Evolutionary conservation across 1,284 basidiomycete genomes (phyloP).

Genomic region (Sporisorium graminicola): DNA sequence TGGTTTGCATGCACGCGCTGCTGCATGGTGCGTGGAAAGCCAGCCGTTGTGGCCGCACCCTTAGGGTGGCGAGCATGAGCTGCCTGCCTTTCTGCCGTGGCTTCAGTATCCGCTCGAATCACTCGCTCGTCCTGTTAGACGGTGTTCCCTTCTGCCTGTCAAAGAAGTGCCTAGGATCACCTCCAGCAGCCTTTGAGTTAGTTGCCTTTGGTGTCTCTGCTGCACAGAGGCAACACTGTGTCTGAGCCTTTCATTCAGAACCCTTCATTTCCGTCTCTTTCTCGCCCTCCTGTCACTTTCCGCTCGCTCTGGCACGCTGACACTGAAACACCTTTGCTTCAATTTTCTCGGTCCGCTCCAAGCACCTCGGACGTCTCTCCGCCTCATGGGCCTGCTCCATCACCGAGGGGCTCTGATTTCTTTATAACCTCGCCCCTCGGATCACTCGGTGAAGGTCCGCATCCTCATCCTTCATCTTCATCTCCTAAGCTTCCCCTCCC

Average conservation of each 20-base stretch:
- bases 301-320: constrained; percentile 19
- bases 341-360: constrained; percentile 32
- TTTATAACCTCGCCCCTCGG: constrained; percentile 51
- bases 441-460: constrained; percentile 47
- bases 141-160: constrained; percentile 35
- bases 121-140: constrained; percentile 30
- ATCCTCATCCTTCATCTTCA: constrained; percentile 10
- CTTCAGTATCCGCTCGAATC: constrained; percentile 16
- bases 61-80: constrained; percentile 16
- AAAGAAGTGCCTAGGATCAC: constrained; percentile 3
- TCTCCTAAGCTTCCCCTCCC: constrained; percentile 24
- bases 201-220: constrained; percentile 3
- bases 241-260: neutral
- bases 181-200: neutral
- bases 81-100: neutral
- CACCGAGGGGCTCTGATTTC: constrained; percentile 32
- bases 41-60: neutral
- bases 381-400: constrained; percentile 26
- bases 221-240: constrained; percentile 1
- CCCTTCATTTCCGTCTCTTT: constrained; percentile 7
- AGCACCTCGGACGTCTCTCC: constrained; percentile 47
- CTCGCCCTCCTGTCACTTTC: constrained; percentile 18
- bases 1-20: neutral
- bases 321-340: constrained; percentile 36
- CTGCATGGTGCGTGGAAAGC: neutral